Base-by-base conservation (phyloP, 2,329 filamentous ascomycete species). In the Fonsecaea pugnacius region DNA sequence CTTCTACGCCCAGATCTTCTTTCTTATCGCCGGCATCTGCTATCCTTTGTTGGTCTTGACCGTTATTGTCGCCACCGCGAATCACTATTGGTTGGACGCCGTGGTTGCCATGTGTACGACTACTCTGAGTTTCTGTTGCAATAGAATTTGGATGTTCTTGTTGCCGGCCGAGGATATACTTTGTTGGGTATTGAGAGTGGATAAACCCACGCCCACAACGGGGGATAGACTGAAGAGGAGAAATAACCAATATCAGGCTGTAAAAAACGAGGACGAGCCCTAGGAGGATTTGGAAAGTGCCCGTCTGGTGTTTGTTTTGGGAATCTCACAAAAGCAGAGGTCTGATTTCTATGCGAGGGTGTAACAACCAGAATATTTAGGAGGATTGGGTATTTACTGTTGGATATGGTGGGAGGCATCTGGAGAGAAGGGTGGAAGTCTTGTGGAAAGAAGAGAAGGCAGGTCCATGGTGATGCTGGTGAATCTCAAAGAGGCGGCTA, bases 41-140 rank as follows among this genome's bases (percentile, higher is more conserved):
- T 85, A 85, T 69, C 82, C 83, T 6, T 62, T 76, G 12, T 76
- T 83, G 51, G 82, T 85, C 30, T 72, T 85, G 24, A 76, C 77
- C 3, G 80, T 81, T 4, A 85, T 86, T 65, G 82, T 85, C 4
- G 82, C 83, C 24, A 85, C 83, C 1, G 84, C 84, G n/a, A 86
- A 86, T 67, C 84, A 85, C 71, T 85, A 85, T 73, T 85, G 80
- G 75, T 76, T 85, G 63, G 84, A 85, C 70, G 83, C 83, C 0
- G 71, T 80, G 16, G 78, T 83, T 5, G 83, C 83, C 12, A 79
- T 79, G 1, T 74, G 78, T 63, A 82, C 81, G 21, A 82, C 83
- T 2, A 73, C 77, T 4, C 54, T 84, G 12, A 78, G 79, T 2
- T 84, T 83, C 67, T 53, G 77, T 4, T 77, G 76, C 67, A 85